Base-by-base conservation (phyloP, 2,329 filamentous ascomycete genomes). In the Madurella fahalii region DNA sequence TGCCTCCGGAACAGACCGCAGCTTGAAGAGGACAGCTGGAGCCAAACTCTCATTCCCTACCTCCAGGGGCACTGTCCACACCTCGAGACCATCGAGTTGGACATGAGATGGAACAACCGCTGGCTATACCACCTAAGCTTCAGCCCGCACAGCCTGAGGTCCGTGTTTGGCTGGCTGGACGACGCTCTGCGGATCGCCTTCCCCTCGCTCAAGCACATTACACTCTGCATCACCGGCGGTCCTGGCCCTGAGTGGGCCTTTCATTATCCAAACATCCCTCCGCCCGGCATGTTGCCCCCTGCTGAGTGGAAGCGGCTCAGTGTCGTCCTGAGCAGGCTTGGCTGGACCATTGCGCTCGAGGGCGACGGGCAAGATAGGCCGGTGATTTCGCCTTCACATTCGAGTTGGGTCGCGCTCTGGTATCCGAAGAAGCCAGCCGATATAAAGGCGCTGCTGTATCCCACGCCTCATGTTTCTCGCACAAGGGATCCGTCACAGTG, bases 51-150 rank as follows among this genome's bases (percentile, higher is more conserved):
- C 9, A 18, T 57, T 9, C 18, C 42, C 1, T 44, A 40, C 16
- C 44, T 52, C 1, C 8, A 3, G 32, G 15, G 7, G 2, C 25
- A 43, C n/a, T 58, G 53, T 20, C 49, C 49, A 4, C 17, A 32
- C 18, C 40, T 58, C 5, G 40, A 56, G 17, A n/a, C 44, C 5
- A 15, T 59, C 41, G 39, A 42, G 20, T 45, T 59, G n/a, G 54
- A 57, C 30, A 17, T 54, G 9, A 34, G 46, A 2, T 46, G 54
- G 40, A 42, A 53, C 34, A 54, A 46, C 47, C 34, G 13, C 37
- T 52, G 55, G 51, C 9, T 54, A 37, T 42, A 47, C 1, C 20
- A 45, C 15, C 34, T 57, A 5, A 2, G 18, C n/a, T 46, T 42
- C 15, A 18, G 50, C 32, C 30, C 43, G 12, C 12, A n/a, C 9